Base-by-base conservation (phyloP, 441 rosid genomes). In the Melastoma candidum region DNA sequence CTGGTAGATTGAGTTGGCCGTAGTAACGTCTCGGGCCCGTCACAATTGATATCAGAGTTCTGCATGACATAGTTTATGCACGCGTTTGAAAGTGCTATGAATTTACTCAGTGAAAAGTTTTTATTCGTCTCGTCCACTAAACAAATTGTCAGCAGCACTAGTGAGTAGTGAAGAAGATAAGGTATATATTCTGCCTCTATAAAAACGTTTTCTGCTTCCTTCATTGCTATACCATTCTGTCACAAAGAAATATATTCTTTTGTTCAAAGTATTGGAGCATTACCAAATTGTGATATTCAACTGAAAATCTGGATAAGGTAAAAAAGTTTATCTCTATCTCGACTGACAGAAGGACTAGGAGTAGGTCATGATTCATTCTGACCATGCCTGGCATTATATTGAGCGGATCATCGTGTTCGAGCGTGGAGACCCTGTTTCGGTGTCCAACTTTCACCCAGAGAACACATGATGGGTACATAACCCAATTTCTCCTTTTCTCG, bases 391-490 rank as follows among this genome's bases (percentile, higher is more conserved):
- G 44, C 64, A 29, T 4, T 46, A 0, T n/a, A 45, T 52, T 25
- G 59, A 60, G 45, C 84, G 83, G 95, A 86, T 83, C 64, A 79
- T 86, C 4, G 88, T 86, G 61, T 86, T 86, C 69, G 95, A 83
- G 78, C 84, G 74, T 29, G 88, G 90, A 67, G 88, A 83, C 73
- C 75, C 83, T 47, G 77, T 83, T 60, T 83, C 83, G 24, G 83
- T 86, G 53, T 83, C 83, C 78, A 86, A 86, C 70, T 86, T 86
- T 69, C 92, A 86, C 68, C 85, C 95, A 24, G 77, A 77, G 49
- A 79, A 77, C 53, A 71, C 83, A 43, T 45, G 77, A 81, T 46
- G 95, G 92, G 95, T 86, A 77, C 46, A 29, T 52, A 13, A 36
- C 14, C 36, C 39, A 29, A 48, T 6, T 48, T 6, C 11, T 25